Conservation (phyloP, 2,329 filamentous ascomycete species). For the Talaromyces sp. region DNA sequence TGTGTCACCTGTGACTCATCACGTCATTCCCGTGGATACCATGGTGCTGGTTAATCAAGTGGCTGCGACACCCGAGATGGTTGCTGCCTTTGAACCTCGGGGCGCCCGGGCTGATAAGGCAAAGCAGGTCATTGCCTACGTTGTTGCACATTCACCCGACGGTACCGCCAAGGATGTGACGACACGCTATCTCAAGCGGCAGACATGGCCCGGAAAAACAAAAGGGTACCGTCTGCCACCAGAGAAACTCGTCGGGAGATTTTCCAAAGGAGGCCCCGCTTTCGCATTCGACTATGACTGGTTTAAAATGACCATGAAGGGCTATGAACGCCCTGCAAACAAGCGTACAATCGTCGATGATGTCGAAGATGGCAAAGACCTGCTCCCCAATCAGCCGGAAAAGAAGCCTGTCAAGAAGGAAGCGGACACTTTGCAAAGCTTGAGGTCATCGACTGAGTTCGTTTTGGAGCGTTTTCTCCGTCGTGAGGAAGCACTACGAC, state of each 20-base stretch:
- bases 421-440: slow-evolving; percentile 77
- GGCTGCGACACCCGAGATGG: slow-evolving; percentile 64
- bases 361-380: slow-evolving; percentile 69
- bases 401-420: slow-evolving; percentile 69
- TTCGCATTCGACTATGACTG: slow-evolving; percentile 79
- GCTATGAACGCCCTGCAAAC: slow-evolving; percentile 54
- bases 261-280: slow-evolving; percentile 48
- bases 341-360: slow-evolving; percentile 67
- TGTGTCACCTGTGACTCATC: slow-evolving; percentile 72
- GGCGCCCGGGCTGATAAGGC: slow-evolving; percentile 77
- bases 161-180: slow-evolving; percentile 94
- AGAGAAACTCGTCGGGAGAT: slow-evolving; percentile 76
- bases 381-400: slow-evolving; percentile 65
- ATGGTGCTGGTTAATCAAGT: slow-evolving; percentile 61
- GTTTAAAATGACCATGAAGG: slow-evolving; percentile 74
- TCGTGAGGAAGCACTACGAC: slow-evolving; percentile 80
- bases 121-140: slow-evolving; percentile 85
- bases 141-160: slow-evolving; percentile 75
- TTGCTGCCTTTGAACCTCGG: slow-evolving; percentile 73
- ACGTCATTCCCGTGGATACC: slow-evolving; percentile 72
- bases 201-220: slow-evolving; percentile 78
- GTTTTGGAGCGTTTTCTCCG: slow-evolving; percentile 80
- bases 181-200: slow-evolving; percentile 77
- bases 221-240: slow-evolving; percentile 74
- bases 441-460: slow-evolving; percentile 79